Evolutionary conservation across 2,329 filamentous ascomycete species (phyloP), one percentile per base, ranked within the genome.

Genomic region (Escovopsis weberi): DNA sequence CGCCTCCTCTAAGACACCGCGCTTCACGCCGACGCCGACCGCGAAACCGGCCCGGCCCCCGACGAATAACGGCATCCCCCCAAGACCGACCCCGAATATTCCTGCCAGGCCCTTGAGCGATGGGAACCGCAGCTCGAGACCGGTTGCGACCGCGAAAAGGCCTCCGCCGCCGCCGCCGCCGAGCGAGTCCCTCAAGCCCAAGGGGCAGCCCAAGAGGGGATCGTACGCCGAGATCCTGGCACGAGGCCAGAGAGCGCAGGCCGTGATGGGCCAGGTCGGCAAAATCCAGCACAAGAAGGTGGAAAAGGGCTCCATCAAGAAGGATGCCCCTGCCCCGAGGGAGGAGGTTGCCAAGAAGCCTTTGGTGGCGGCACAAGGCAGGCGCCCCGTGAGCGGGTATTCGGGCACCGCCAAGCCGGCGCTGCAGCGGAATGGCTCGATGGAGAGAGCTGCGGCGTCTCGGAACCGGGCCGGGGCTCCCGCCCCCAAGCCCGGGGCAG

Each of bases 151-250:
- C 12, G 51, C 48, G 11, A 50, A 51, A 26, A 48, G 55, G 7
- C 50, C 56, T 9, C 45, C 55, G 4, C 50, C 48, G 28, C 48
- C 53, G 4, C 28, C 28, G 28, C 28, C 48, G 28, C 48, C 54
- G 4, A 48, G 47, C 51, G 67, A 52, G 59, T 67, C 62, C 56
- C 66, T 59, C 15, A 53, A 58, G 1, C 55, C 64, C 4, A 63
- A 62, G 45, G 58, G 64, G 3, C 62, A 72, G 2, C 78, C 77
- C 1, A 85, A 85, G 59, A 84, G 82, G 54, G 79, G 81, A 2
- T 83, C 80, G 0, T 88, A 78, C 57, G 75, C 78, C 33, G 82
- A 86, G 53, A 81, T 86, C 46, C 70, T 88, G 62, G 80, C 80
- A 43, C 72, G 80, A 50, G 84, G 77, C 30, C 78, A 82, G 53